Evolutionary conservation across 1,284 basidiomycete genomes (phyloP).

Genomic region (Marasmius fiardii): DNA sequence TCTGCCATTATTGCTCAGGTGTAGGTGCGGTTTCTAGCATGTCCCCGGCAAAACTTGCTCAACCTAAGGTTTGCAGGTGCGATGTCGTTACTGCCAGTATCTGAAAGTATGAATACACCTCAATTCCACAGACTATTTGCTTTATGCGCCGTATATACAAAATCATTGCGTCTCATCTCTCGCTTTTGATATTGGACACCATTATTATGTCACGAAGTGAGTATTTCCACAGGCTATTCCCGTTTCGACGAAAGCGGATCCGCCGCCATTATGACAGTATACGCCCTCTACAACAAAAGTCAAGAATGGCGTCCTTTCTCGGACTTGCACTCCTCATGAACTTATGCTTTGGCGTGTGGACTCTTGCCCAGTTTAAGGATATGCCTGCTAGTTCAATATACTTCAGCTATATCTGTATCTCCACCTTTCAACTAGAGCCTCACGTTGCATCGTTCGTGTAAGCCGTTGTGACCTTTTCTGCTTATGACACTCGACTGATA

Average conservation of each 20-base stretch:
- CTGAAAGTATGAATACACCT: not conserved
- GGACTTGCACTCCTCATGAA: not conserved
- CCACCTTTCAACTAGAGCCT: not conserved
- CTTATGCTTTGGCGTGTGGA: not conserved
- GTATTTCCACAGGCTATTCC: not conserved
- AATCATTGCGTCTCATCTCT: not conserved
- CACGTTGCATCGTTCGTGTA: not conserved
- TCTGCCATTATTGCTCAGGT: not conserved
- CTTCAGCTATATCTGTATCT: not conserved
- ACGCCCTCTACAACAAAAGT: not conserved
- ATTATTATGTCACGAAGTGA: not conserved
- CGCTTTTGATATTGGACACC: not conserved
- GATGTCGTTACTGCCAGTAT: not conserved
- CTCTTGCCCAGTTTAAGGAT: not conserved
- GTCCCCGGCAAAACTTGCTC: not conserved
- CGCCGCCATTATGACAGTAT: not conserved
- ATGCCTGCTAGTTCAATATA: not conserved
- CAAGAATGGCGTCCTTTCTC: not conserved
- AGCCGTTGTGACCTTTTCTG: not conserved
- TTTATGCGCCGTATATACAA: not conserved
- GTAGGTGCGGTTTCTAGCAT: not conserved
- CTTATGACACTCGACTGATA: not conserved
- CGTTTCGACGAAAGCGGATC: not conserved
- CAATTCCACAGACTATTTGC: not conserved
- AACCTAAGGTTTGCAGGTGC: not conserved